A percentile compares a stretch with the other conserved stretches of the same genome.
phyloP scores from a whole-genome alignment of 805 yeast species.

The Starmerella etchellsii region DNA sequence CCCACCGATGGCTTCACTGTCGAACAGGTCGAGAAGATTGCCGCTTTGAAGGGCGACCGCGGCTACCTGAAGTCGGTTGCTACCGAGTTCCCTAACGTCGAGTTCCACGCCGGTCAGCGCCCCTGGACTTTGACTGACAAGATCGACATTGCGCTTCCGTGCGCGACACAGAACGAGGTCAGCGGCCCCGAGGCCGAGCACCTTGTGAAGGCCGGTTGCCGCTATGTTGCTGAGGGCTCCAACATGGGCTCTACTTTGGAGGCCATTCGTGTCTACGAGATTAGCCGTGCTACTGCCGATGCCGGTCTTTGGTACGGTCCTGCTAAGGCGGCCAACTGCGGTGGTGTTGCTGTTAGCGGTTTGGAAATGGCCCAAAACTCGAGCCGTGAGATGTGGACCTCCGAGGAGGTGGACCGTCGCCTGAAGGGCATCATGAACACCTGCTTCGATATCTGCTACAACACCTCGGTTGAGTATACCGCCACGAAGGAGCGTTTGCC shows the following conservation, averaged over 20 bases:
- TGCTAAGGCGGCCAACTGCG: constrained; percentile 98
- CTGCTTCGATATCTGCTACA: constrained; percentile 86
- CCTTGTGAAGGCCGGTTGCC: constrained; percentile 80
- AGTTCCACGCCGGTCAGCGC: constrained; percentile 84
- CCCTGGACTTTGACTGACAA: constrained; percentile 91
- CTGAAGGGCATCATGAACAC: constrained; percentile 84
- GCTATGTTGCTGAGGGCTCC: constrained; percentile 96
- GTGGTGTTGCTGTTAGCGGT: constrained; percentile 98
- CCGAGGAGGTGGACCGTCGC: constrained; percentile 83
- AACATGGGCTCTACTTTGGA: constrained; percentile 99
- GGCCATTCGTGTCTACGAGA: constrained; percentile 87
- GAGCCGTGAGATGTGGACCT: constrained; percentile 79
- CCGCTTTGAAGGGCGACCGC: constrained; percentile 70
- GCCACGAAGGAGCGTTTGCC: constrained; percentile 66
- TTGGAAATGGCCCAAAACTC: constrained; percentile 99
- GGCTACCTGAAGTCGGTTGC: constrained; percentile 30
- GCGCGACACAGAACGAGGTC: constrained; percentile 97
- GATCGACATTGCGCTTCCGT: constrained; percentile 93
- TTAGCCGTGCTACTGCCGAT: constrained; percentile 29
- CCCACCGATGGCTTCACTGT: constrained; percentile 63
- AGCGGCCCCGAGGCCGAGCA: constrained; percentile 94
- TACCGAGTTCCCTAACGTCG: constrained; percentile 32
- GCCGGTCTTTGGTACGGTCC: constrained; percentile 86
- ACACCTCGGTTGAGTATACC: constrained; percentile 70
- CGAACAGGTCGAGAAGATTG: constrained; percentile 68